Evolutionary conservation across 495 filamentous ascomycete species (phyloP), one percentile per base, ranked within the genome.

Genomic region (Lophium mytilinum): DNA sequence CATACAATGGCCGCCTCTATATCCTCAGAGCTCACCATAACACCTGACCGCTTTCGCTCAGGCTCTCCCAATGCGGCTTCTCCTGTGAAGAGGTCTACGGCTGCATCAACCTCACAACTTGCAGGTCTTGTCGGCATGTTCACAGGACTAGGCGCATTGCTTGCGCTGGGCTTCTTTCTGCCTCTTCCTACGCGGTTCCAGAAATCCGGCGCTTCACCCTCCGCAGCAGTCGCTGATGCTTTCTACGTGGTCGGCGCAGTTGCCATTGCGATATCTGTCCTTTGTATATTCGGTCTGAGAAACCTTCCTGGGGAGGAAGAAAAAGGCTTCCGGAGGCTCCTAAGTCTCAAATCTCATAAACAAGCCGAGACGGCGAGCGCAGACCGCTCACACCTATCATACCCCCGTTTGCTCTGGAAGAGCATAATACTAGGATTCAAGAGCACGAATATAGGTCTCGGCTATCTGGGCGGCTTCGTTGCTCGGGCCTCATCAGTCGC

Each of bases 401-500:
- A 70, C 56, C 50, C 63, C 4, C 53, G 53, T 6, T 57, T 69
- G 12, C 62, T 95, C 33, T 69, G 76, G 1, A 78, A 83, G n/a
- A 83, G 90, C 0, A 66, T 91, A 41, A 70, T 72, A 8, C 74
- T 95, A n/a, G 92, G 87, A 11, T 80, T 88, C 60, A 82, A 74
- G 18, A 85, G 92, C 66, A 74, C 78, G 21, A 79, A 84, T 49
- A 92, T 99, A 65, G 83, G 83, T 39, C 77, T 97, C 0, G 89
- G 87, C 15, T 99, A 97, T 63, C 72, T 96, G 0, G 93, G 91
- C 54, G 92, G 92, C 14, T 96, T 99, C 60, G 92, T 97, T 0
- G 93, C 94, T 4, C 83, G 93, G 50, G 89, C 93, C 10, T 95
- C 89, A n/a, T 95, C 90, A 0, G 92, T 99, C 41, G 91, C 86